Evolutionary conservation across 108 stramenopile species (phyloP).

Genomic region (Skeletonema potamos): DNA sequence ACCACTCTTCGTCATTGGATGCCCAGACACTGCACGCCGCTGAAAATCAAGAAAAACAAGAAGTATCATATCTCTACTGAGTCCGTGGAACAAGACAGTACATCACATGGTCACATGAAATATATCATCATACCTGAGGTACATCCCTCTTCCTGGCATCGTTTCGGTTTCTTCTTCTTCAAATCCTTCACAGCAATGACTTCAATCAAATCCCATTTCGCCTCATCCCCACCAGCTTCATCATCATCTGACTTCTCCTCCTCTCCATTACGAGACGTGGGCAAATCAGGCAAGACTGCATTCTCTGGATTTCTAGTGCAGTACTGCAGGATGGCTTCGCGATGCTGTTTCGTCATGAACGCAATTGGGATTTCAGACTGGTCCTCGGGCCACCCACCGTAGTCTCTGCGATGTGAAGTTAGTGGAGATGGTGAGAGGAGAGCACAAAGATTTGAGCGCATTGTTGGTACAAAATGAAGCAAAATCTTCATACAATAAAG

Average conservation of each 20-base stretch:
- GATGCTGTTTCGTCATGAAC: not conserved
- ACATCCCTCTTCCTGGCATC: not conserved
- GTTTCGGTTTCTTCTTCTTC: not conserved
- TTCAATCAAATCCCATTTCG: not conserved
- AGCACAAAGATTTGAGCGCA: not conserved
- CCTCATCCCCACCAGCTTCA: not conserved
- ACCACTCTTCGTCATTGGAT: slow-evolving; percentile 40
- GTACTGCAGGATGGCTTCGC: not conserved
- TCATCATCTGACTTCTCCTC: not conserved
- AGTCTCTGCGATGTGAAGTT: not conserved
- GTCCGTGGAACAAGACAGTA: not conserved
- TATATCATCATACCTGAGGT: not conserved
- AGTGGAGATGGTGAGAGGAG: not conserved
- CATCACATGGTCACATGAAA: not conserved
- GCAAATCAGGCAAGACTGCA: not conserved
- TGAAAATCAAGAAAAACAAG: not conserved
- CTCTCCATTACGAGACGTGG: not conserved
- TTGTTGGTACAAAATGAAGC: not conserved
- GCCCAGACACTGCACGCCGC: slow-evolving; percentile 41
- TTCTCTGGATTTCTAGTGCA: not conserved
- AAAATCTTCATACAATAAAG: not conserved
- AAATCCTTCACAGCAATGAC: not conserved
- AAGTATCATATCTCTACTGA: not conserved
- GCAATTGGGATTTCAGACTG: not conserved
- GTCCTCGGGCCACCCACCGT: not conserved